Base-by-base conservation (phyloP, 495 filamentous ascomycete species). In the Aspergillus mulundensis region DNA sequence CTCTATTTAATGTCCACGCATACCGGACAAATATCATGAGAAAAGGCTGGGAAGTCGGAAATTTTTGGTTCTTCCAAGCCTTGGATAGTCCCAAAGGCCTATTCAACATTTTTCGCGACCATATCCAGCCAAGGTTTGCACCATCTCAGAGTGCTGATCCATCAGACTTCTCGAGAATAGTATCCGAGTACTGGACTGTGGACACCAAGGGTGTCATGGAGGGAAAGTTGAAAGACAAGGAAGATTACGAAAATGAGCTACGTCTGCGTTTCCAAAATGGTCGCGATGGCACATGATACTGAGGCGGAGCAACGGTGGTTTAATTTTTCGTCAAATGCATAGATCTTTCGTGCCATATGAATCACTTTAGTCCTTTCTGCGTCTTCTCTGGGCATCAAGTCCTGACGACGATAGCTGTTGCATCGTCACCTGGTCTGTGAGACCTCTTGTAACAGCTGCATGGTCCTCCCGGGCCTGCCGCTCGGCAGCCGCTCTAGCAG, bases 1-100 rank as follows among this genome's bases (percentile, higher is more conserved):
- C 42, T 25, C 40, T 11, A 36, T 36, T 28, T 8, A 15, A 36
- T 36, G 7, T 11, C 32, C 16, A 32, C 28, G 39, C 36, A n/a
- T 38, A 5, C 23, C 46, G 41, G 11, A 48, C 48, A 2, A 7
- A 54, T 25, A 42, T 65, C 11, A 65, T 69, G 53, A 58, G 57
- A 39, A 58, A 52, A 38, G 21, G 51, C 14, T 65, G 46, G 60
- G 15, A 61, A 23, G 42, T n/a, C 8, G 60, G 58, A n/a, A 63
- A 25, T 25, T 63, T 69, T 25, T 69, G 61, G 64, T 69, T 63
- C 48, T 71, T 69, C 20, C 59, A 62, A 11, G 60, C 66, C 14
- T 15, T 47, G 7, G 40, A 55, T 46, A 60, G 52, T 30, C 56
- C 60, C 0, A 66, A 58, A 18, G 60, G 57, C 1, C 54, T 65